Percentiles rank a stretch among this genome's conserved stretches.
Conservation (phyloP, 345 rosid species). For the Abelmoschus esculentus region DNA sequence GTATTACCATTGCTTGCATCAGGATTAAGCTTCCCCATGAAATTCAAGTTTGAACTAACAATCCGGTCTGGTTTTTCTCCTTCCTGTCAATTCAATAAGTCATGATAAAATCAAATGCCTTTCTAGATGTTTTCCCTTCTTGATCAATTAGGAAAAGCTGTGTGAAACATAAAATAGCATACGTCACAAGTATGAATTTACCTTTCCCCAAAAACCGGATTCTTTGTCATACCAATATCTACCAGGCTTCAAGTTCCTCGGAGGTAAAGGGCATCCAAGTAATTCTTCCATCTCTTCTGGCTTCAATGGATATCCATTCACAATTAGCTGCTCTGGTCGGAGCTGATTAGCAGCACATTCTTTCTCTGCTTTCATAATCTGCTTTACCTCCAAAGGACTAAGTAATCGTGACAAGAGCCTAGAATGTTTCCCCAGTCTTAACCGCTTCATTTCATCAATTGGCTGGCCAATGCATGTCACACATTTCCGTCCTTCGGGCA, state of each 20-base stretch:
- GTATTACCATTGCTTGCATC: conserved; percentile 86
- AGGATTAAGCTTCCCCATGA: conserved; percentile 64
- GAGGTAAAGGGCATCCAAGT: conserved; percentile 71
- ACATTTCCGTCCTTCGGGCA: conserved; percentile 99
- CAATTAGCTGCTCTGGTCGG: conserved; percentile 82
- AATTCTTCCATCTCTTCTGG: conserved; percentile 86
- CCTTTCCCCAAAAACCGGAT: conserved; percentile 98
- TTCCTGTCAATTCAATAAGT: conserved; percentile 50
- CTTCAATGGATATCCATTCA: conserved; percentile 76
- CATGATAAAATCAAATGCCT: background rate
- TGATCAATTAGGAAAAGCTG: conserved; percentile 1
- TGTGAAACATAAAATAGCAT: conserved; percentile 11
- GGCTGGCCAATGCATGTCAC: conserved; percentile 76
- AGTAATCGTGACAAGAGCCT: conserved; percentile 70
- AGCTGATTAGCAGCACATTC: conserved; percentile 93
- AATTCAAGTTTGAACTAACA: conserved; percentile 83
- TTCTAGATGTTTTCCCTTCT: background rate
- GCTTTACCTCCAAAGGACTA: conserved; percentile 92
- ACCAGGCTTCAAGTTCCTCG: conserved; percentile 84
- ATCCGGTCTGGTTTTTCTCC: conserved; percentile 88
- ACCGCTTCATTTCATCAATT: conserved; percentile 80
- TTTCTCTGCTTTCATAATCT: conserved; percentile 95
- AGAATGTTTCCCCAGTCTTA: conserved; percentile 67
- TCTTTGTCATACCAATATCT: conserved; percentile 98
- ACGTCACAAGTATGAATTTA: conserved; percentile 15